phyloP scores from a whole-genome alignment of 1,284 basidiomycete genomes.

The Moesziomyces antarcticus region DNA sequence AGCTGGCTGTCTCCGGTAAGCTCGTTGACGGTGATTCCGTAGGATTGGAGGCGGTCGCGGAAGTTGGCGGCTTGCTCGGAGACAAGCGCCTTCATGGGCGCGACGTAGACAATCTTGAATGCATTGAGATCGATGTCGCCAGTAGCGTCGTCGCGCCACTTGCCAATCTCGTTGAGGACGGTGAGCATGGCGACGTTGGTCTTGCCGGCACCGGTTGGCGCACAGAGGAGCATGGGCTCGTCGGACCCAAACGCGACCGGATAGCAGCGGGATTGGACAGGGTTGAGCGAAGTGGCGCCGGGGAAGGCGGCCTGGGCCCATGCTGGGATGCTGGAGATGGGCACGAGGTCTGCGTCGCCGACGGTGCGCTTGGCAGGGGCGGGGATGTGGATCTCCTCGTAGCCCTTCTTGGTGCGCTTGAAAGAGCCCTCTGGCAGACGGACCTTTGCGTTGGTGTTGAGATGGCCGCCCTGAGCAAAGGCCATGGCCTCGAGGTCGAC shows the following conservation, averaged over 20 bases:
- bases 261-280: slow-evolving; percentile 76
- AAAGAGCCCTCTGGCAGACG: slow-evolving; percentile 97
- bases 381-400: slow-evolving; percentile 97
- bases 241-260: slow-evolving; percentile 90
- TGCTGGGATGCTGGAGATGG: slow-evolving; percentile 79
- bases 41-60: slow-evolving; percentile 79
- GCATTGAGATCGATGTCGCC: slow-evolving; percentile 87
- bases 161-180: slow-evolving; percentile 64
- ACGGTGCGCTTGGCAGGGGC: slow-evolving; percentile 81
- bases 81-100: slow-evolving; percentile 82
- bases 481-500: slow-evolving; percentile 95
- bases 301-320: slow-evolving; percentile 76
- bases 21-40: slow-evolving; percentile 90
- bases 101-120: slow-evolving; percentile 98
- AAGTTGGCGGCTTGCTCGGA: slow-evolving; percentile 66
- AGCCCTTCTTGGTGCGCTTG: slow-evolving; percentile 95
- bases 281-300: slow-evolving; percentile 82
- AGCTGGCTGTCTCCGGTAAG: slow-evolving; percentile 97
- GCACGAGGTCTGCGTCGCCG: slow-evolving; percentile 77
- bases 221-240: slow-evolving; percentile 94
- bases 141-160: slow-evolving; percentile 76
- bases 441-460: slow-evolving; percentile 99
- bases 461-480: slow-evolving; percentile 92
- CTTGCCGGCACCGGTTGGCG: slow-evolving; percentile 99
- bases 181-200: slow-evolving; percentile 96